Evolutionary conservation across 108 stramenopile species (phyloP).

Genomic region (Skeletonema tropicum): DNA sequence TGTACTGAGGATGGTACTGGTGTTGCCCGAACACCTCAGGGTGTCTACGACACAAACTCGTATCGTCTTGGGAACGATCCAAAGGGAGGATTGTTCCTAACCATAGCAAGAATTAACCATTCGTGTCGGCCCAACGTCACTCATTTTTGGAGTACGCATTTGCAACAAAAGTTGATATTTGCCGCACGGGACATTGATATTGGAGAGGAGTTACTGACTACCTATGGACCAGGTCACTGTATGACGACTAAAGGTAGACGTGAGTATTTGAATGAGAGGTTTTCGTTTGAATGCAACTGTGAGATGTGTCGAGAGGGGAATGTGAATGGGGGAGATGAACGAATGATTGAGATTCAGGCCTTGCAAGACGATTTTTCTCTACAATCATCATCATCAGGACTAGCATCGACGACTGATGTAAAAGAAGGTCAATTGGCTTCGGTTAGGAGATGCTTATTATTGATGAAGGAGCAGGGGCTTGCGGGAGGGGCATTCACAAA

Average conservation of each 20-base stretch:
- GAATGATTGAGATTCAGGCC: conserved; percentile 25
- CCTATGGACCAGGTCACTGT: conserved; percentile 16
- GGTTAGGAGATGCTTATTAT: neutral
- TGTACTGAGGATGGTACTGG: conserved; percentile 5
- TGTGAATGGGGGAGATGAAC: conserved; percentile 19
- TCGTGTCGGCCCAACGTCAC: conserved; percentile 20
- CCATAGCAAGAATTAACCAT: conserved; percentile 14
- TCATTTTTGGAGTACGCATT: conserved; percentile 6
- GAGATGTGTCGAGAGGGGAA: conserved; percentile 35
- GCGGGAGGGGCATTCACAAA: conserved; percentile 9
- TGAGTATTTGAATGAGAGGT: conserved; percentile 16
- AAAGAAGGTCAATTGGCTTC: conserved; percentile 6
- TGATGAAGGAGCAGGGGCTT: conserved; percentile 23
- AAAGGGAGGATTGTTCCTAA: conserved; percentile 13
- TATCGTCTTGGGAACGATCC: conserved; percentile 10
- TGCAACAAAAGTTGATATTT: conserved; percentile 16
- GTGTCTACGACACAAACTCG: conserved; percentile 21
- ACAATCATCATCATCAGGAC: conserved; percentile 5
- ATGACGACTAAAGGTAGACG: conserved; percentile 7
- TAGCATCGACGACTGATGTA: neutral
- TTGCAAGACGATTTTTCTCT: conserved; percentile 18
- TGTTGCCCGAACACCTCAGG: conserved; percentile 10
- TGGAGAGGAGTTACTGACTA: conserved; percentile 17
- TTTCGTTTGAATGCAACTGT: conserved; percentile 29
- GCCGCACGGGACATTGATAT: conserved; percentile 17